Conservation (phyloP, 2,329 filamentous ascomycete genomes). For the Aspergillus felis region DNA sequence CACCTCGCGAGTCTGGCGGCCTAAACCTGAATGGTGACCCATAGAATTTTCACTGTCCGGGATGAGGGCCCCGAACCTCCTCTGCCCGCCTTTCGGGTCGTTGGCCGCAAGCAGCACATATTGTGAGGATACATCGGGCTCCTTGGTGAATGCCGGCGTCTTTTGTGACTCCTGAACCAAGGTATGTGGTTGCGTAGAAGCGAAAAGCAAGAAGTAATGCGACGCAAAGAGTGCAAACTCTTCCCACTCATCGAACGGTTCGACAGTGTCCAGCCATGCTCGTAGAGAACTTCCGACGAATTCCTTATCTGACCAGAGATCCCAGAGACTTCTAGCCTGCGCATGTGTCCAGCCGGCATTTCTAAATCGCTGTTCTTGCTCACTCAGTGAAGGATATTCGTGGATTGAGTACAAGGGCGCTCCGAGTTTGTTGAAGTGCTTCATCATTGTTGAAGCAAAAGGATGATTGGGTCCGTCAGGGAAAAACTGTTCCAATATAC, state of each 20-base stretch:
- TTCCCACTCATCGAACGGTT: constrained; percentile 95
- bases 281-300: constrained; percentile 63
- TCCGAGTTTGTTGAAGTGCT: constrained; percentile 75
- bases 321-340: constrained; percentile 69
- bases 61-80: constrained; percentile 60
- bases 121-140: constrained; percentile 7
- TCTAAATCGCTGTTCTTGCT: constrained; percentile 66
- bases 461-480: constrained; percentile 74
- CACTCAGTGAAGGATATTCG: constrained; percentile 62
- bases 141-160: background rate
- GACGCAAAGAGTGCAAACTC: constrained; percentile 81
- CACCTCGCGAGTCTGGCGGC: constrained; percentile 45
- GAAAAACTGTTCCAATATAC: constrained; percentile 79
- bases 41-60: constrained; percentile 28
- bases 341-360: constrained; percentile 64
- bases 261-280: constrained; percentile 61
- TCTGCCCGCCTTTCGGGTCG: constrained; percentile 42
- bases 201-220: constrained; percentile 77
- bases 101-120: constrained; percentile 20
- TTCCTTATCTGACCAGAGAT: constrained; percentile 68
- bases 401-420: constrained; percentile 73
- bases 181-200: constrained; percentile 40
- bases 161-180: background rate
- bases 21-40: constrained; percentile 41
- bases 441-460: constrained; percentile 81